These are phyloP conservation scores for Triangularia verruculosa DNA, from an alignment of 2,329 filamentous ascomycete genomes.

Conservation along the genomic window DNA sequence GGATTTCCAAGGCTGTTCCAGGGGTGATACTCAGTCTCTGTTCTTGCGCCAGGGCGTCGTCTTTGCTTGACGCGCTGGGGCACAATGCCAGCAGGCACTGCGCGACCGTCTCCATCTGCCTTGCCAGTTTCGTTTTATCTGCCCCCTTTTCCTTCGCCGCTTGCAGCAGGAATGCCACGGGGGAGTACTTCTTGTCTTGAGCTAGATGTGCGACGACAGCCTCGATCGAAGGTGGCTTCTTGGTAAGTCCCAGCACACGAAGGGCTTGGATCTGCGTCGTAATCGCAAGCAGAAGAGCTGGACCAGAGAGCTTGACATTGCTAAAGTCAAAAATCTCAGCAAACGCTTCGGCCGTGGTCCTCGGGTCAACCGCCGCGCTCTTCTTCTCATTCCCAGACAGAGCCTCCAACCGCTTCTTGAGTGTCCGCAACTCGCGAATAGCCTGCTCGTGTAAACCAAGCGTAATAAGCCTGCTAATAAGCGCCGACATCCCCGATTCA, in stretches of 20 bases:
- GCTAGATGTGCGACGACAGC: constrained; percentile 54
- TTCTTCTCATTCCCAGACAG: constrained; percentile 27
- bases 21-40: constrained; percentile 55
- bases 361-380: constrained; percentile 33
- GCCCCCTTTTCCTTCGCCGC: constrained; percentile 43
- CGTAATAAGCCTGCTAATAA: constrained; percentile 63
- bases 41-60: constrained; percentile 56
- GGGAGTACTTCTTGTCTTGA: constrained; percentile 53
- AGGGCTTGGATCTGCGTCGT: constrained; percentile 64
- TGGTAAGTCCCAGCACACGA: constrained; percentile 58
- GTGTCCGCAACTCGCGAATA: constrained; percentile 61
- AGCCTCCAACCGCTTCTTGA: constrained; percentile 63
- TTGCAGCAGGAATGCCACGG: constrained; percentile 53
- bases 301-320: constrained; percentile 39
- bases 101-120: constrained; percentile 64
- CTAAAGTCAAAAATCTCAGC: constrained; percentile 62
- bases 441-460: constrained; percentile 67
- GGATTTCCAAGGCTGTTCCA: constrained; percentile 57
- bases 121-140: constrained; percentile 56
- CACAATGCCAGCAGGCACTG: constrained; percentile 64
- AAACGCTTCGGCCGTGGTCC: constrained; percentile 44
- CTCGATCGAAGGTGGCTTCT: constrained; percentile 59
- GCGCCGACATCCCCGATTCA: constrained; percentile 69
- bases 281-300: constrained; percentile 54
- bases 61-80: constrained; percentile 62